Evolutionary conservation across 306 rosid species (phyloP), one percentile per base, ranked within the genome.

Genomic region (Myrica gale): DNA sequence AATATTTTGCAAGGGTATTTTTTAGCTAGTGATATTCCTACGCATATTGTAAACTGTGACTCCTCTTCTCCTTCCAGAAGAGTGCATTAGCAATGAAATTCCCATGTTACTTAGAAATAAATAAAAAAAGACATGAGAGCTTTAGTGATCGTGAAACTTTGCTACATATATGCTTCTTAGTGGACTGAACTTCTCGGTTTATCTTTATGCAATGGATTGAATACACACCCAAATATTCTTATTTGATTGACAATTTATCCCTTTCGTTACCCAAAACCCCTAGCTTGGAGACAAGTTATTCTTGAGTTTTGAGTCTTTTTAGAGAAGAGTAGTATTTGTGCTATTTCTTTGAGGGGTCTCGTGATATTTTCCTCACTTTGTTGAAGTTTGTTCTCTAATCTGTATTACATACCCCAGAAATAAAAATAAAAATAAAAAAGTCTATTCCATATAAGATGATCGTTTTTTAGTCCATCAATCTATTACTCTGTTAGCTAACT

Each of bases 351-450:
- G 15, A 16, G 16, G 46, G 54, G 54, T 39, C 62, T 79, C 56
- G 54, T 6, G 62, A 77, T 66, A 42, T 23, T 73, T 5, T 37
- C 58, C 65, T 60, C 39, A 20, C 73, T 46, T 84, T 75, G n/a
- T n/a, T n/a, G n/a, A n/a, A n/a, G n/a, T n/a, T n/a, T n/a, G n/a
- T n/a, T n/a, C n/a, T n/a, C n/a, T n/a, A n/a, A n/a, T n/a, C n/a
- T n/a, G n/a, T n/a, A n/a, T n/a, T n/a, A n/a, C n/a, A n/a, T n/a
- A n/a, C n/a, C n/a, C n/a, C n/a, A n/a, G n/a, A n/a, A n/a, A n/a
- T n/a, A n/a, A n/a, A n/a, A n/a, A n/a, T n/a, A n/a, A n/a, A n/a
- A n/a, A n/a, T n/a, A n/a, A n/a, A n/a, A n/a, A n/a, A n/a, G n/a
- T n/a, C n/a, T n/a, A n/a, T n/a, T n/a, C n/a, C n/a, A n/a, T n/a